phyloP scores from a whole-genome alignment of 202 grass and related monocot genomes.

The Zoysia matrella region DNA sequence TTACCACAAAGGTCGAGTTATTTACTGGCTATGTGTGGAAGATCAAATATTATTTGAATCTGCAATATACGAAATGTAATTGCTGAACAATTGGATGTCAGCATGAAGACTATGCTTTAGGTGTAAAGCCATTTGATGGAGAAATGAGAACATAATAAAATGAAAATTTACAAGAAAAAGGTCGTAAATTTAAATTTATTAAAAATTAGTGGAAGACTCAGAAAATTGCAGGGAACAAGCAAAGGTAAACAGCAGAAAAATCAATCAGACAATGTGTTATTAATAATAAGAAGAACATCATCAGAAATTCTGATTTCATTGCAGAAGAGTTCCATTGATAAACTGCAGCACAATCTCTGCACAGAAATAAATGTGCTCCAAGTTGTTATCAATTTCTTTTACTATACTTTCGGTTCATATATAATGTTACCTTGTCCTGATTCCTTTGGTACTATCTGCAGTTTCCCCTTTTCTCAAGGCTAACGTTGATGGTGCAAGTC shows the following conservation, averaged over 20 bases:
- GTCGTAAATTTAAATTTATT: neutral
- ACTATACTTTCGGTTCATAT: neutral
- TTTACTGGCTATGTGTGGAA: conserved; percentile 2
- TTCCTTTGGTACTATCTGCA: conserved; percentile 77
- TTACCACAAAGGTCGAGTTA: neutral
- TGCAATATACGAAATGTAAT: conserved; percentile 17
- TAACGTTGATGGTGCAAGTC: conserved; percentile 83
- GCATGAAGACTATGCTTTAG: conserved; percentile 16
- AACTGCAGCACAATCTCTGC: neutral
- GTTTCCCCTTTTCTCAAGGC: conserved; percentile 93
- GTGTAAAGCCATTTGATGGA: neutral
- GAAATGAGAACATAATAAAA: neutral
- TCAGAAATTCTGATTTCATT: conserved; percentile 1
- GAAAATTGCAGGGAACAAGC: neutral
- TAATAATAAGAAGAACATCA: neutral
- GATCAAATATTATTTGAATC: neutral
- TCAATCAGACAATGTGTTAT: neutral
- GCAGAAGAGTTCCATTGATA: neutral
- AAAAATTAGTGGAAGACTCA: neutral
- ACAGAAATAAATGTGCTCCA: neutral
- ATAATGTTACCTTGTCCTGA: conserved; percentile 89
- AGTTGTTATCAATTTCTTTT: conserved; percentile 2
- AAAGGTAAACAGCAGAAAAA: conserved; percentile 12
- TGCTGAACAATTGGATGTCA: neutral
- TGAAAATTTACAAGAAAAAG: neutral